Evolutionary conservation across 176 grass and related monocot genomes (phyloP).

Genomic region (Tillandsia fasciculata): DNA sequence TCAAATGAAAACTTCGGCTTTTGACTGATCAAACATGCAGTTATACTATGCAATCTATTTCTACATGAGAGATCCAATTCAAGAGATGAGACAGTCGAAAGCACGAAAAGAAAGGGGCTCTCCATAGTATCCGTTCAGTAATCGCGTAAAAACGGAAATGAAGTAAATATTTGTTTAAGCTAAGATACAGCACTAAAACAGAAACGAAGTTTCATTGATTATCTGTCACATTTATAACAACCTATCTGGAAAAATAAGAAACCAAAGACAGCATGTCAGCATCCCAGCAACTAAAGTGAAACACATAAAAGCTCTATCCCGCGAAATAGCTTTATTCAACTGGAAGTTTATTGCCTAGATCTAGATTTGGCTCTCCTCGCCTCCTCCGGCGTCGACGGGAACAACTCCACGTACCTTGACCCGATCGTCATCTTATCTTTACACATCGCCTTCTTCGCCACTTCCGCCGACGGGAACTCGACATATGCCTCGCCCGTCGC

Average conservation of each 20-base stretch:
- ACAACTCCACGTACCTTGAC: conserved; percentile 81
- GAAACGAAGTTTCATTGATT: neutral
- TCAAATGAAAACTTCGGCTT: too few species aligned
- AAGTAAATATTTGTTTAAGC: too few species aligned
- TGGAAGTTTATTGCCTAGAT: conserved; percentile 38
- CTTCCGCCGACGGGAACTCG: conserved; percentile 64
- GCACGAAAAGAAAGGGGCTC: too few species aligned
- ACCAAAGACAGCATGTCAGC: neutral
- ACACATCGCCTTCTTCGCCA: conserved; percentile 75
- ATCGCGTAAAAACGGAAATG: too few species aligned
- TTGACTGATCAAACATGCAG: too few species aligned
- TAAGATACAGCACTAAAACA: neutral
- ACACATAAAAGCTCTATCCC: neutral
- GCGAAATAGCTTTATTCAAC: neutral
- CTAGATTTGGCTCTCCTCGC: conserved; percentile 44
- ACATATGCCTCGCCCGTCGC: conserved; percentile 72
- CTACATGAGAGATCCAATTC: too few species aligned
- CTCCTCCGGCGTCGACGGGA: conserved; percentile 63
- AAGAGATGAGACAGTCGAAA: too few species aligned
- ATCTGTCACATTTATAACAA: neutral
- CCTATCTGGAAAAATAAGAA: neutral
- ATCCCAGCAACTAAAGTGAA: neutral
- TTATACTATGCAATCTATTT: too few species aligned
- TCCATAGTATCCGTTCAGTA: too few species aligned
- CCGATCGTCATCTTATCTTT: conserved; percentile 97